phyloP scores from a whole-genome alignment of 2,329 filamentous ascomycete genomes.

The Fusarium clavum region DNA sequence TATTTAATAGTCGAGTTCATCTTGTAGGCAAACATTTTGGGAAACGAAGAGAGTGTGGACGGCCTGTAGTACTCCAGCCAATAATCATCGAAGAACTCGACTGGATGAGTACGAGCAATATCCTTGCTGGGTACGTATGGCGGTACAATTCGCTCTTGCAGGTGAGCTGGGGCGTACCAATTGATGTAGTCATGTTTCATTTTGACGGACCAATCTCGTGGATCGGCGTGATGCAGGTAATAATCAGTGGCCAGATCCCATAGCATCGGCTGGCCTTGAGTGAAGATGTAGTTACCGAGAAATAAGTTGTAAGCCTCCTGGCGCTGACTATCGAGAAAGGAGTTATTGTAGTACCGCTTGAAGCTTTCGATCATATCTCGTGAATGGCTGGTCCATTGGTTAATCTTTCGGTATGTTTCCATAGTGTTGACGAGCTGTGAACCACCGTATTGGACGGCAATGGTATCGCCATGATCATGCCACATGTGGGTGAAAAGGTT shows the following conservation, averaged over 20 bases:
- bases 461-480: slow-evolving; percentile 97
- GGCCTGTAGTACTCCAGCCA: slow-evolving; percentile 98
- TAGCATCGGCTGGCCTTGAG: slow-evolving; percentile 89
- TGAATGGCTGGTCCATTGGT: slow-evolving; percentile 98
- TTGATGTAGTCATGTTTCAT: slow-evolving; percentile 79
- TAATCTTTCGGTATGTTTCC: slow-evolving; percentile 99
- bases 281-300: slow-evolving; percentile 93
- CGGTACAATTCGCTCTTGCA: slow-evolving; percentile 71
- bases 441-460: slow-evolving; percentile 96
- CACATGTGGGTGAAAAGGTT: slow-evolving; percentile 99
- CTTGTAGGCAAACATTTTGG: slow-evolving; percentile 91
- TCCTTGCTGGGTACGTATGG: slow-evolving; percentile 56
- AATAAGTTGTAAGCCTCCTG: slow-evolving; percentile 99
- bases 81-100: slow-evolving; percentile 86
- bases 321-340: slow-evolving; percentile 95
- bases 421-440: slow-evolving; percentile 99
- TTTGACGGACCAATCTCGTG: slow-evolving; percentile 76
- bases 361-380: slow-evolving; percentile 99
- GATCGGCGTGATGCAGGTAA: slow-evolving; percentile 91
- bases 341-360: slow-evolving; percentile 99
- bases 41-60: slow-evolving; percentile 85
- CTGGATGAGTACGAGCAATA: slow-evolving; percentile 55
- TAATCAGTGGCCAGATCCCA: slow-evolving; percentile 97
- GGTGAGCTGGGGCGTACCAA: slow-evolving; percentile 83
- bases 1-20: slow-evolving; percentile 91